Conservation (phyloP, 2,329 filamentous ascomycete genomes). For the Alternaria angustiovoidea region DNA sequence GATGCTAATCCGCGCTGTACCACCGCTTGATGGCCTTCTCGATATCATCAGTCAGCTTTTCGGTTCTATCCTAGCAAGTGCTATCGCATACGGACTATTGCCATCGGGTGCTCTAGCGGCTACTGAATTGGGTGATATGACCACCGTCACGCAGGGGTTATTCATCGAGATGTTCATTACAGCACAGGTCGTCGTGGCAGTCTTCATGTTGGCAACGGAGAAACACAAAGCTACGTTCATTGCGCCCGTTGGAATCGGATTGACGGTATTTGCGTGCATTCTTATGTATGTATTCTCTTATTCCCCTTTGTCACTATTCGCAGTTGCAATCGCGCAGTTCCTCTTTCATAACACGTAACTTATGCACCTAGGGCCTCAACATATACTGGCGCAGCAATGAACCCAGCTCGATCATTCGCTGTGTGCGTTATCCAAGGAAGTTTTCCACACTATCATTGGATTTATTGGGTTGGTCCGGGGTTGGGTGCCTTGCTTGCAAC, state of each 20-base stretch:
- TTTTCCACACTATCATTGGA: not conserved
- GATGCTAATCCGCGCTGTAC: not conserved
- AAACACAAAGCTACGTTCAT: too few relatives aligned
- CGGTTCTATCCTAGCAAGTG: not conserved
- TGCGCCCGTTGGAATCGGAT: too few relatives aligned
- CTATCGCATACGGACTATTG: not conserved
- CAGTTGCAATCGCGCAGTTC: too few relatives aligned
- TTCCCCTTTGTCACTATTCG: too few relatives aligned
- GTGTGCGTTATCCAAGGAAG: not conserved
- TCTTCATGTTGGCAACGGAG: too few relatives aligned
- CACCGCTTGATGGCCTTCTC: not conserved
- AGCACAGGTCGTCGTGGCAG: too few relatives aligned
- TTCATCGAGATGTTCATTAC: too few relatives aligned
- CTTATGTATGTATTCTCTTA: too few relatives aligned
- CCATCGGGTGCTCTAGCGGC: too few relatives aligned
- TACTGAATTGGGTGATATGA: too few relatives aligned
- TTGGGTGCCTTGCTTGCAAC: not conserved
- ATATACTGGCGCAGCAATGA: constrained; percentile 1
- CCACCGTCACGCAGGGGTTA: too few relatives aligned
- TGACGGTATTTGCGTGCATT: too few relatives aligned
- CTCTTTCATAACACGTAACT: not conserved
- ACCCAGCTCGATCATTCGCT: not conserved
- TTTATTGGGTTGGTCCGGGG: not conserved
- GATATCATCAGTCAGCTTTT: not conserved
- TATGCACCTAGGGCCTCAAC: not conserved